Percentiles rank a stretch among this genome's conserved stretches.
phyloP scores from a whole-genome alignment of 805 yeast species.

The Candida corydali region DNA sequence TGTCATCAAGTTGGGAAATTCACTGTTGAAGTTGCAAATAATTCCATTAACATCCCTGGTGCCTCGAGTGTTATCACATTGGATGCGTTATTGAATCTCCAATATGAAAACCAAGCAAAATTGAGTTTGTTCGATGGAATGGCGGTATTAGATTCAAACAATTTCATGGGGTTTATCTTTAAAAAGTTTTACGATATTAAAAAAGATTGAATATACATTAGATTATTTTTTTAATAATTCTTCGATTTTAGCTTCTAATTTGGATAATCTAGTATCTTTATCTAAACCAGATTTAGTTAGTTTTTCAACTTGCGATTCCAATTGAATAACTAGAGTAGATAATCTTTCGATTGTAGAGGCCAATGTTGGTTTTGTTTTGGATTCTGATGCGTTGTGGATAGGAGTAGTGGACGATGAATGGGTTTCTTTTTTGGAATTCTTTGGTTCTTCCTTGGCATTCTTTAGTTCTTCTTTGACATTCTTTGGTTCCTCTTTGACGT shows the following conservation, averaged over 20 bases:
- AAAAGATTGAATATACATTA: constrained; percentile 16
- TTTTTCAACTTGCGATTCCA: constrained; percentile 53
- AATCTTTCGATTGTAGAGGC: constrained; percentile 70
- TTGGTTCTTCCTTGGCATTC: background rate
- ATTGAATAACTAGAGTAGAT: constrained; percentile 49
- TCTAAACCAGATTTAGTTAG: constrained; percentile 53
- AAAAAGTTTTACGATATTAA: constrained; percentile 65
- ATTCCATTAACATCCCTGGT: constrained; percentile 62
- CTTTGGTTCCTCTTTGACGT: constrained; percentile 17
- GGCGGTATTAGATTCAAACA: constrained; percentile 66
- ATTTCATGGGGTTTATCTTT: constrained; percentile 65
- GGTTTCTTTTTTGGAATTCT: background rate
- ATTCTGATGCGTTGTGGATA: background rate
- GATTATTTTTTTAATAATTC: constrained; percentile 40
- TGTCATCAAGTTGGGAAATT: constrained; percentile 73
- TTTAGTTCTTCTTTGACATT: background rate
- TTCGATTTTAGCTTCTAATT: constrained; percentile 61
- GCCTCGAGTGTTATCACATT: constrained; percentile 56
- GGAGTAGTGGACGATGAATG: background rate
- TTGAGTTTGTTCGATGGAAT: constrained; percentile 62
- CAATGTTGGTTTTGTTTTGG: constrained; percentile 52
- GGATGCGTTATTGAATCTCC: constrained; percentile 67
- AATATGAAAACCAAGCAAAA: constrained; percentile 59
- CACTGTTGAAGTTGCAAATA: constrained; percentile 70
- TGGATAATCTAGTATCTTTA: constrained; percentile 58